Conservation (phyloP, 306 rosid species). For the Gastrolobium bilobum region DNA sequence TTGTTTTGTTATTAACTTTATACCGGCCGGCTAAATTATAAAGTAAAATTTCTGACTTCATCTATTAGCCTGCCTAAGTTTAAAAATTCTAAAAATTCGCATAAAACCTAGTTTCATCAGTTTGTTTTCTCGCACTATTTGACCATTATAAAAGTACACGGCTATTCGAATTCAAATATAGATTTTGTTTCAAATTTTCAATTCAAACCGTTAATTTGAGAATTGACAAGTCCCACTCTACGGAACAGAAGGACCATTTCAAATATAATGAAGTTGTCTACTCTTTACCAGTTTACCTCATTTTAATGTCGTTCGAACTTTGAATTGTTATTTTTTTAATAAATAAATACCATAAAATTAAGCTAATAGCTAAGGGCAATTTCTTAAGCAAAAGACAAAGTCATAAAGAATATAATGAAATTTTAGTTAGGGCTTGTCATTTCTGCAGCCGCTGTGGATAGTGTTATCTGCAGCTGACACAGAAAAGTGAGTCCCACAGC, state of each 20-base stretch:
- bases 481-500: no score
- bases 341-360: neutral
- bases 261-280: neutral
- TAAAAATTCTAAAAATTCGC: no score
- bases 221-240: neutral
- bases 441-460: no score
- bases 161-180: slow-evolving; percentile 6
- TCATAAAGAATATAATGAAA: neutral
- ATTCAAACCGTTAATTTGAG: slow-evolving; percentile 40
- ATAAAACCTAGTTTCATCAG: neutral
- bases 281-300: neutral
- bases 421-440: no score
- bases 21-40: no score
- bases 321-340: neutral
- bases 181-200: neutral
- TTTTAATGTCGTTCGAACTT: neutral
- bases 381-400: neutral
- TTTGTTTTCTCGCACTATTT: neutral
- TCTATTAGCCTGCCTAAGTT: no score
- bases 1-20: no score
- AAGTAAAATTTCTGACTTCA: no score
- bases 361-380: neutral
- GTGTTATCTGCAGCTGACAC: no score
- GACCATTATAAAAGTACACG: neutral
- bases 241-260: slow-evolving; percentile 8